Evolutionary conservation across 2,329 filamentous ascomycete genomes (phyloP).

Genomic region (Coniella lustricola): DNA sequence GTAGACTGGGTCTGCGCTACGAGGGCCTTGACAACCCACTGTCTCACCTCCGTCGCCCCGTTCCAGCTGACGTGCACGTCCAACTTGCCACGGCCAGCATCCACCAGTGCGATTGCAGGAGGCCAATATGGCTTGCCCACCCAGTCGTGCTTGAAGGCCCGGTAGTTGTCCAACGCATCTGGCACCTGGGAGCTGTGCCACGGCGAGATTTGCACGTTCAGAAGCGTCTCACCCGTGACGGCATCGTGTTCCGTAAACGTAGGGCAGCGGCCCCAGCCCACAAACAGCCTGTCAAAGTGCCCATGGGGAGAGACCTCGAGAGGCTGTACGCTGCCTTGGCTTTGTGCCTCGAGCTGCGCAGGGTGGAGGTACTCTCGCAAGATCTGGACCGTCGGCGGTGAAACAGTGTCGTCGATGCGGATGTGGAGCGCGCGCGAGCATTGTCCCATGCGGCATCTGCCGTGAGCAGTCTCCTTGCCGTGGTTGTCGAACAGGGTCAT

Average conservation of each 20-base stretch:
- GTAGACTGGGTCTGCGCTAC: not conserved
- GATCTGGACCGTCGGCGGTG: slow-evolving; percentile 34
- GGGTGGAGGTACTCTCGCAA: slow-evolving; percentile 32
- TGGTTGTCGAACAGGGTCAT: slow-evolving; percentile 42
- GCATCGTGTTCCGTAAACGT: slow-evolving; percentile 38
- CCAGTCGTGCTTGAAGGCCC: slow-evolving; percentile 24
- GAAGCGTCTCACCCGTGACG: slow-evolving; percentile 30
- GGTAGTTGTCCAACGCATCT: slow-evolving; percentile 20
- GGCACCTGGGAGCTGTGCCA: slow-evolving; percentile 21
- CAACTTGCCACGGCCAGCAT: slow-evolving; percentile 6
- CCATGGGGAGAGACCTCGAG: slow-evolving; percentile 17
- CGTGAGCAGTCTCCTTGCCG: slow-evolving; percentile 25
- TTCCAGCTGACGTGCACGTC: slow-evolving; percentile 26
- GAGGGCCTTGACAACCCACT: slow-evolving; percentile 13
- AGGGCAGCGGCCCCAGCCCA: slow-evolving; percentile 40
- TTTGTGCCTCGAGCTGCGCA: slow-evolving; percentile 27
- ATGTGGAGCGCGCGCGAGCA: slow-evolving; percentile 29
- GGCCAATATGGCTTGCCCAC: slow-evolving; percentile 21
- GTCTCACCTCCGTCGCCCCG: slow-evolving; percentile 26
- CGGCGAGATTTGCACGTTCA: slow-evolving; percentile 32
- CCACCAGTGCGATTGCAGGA: slow-evolving; percentile 19
- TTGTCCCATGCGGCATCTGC: slow-evolving; percentile 21
- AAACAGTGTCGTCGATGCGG: slow-evolving; percentile 27
- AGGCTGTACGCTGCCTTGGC: slow-evolving; percentile 34
- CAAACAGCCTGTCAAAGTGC: slow-evolving; percentile 28